Evolutionary conservation across 371 early-diverging fungal genomes (phyloP), one percentile per base, ranked within the genome.

Genomic region (Mortierella sp.): DNA sequence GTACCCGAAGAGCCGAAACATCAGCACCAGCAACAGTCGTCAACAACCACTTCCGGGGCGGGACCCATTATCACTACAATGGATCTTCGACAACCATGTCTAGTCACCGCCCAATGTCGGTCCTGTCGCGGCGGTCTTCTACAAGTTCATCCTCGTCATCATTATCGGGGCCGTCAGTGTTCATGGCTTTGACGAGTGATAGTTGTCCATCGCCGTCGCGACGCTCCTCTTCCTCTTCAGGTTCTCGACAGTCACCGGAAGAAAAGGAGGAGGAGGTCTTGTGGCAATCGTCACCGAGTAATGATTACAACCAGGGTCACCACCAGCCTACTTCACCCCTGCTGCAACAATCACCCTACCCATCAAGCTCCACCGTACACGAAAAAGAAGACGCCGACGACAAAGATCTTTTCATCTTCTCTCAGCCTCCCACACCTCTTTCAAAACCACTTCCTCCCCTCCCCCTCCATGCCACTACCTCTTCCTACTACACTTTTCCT

Each of bases 1-100:
- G 18, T 24, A 11, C 27, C 29, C 16, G 32, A 16, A 32, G 14
- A 16, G 32, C 16, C 14, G 29, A 1, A 16, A 1, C 51, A 18
- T 12, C 35, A 14, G 5, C 49, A 18, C 18, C 35, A 49, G 14
- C 21, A 51, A 51, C 51, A 21, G 65, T 65, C 32, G 18, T 74
- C n/a, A 73, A 16, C 21, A 78, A 74, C 74, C 55, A 44, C 60
- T 78, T 48, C n/a, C 74, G 54, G 21, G 78, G 78, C 1, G 78
- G 78, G 29, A 74, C 70, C 3, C 78, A 78, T 55, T 70, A 73
- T 35, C 78, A 78, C 41, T 77, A 77, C 38, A 65, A 32, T 18
- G 63, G 63, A 27, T 60, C 63, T 7, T 60, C 63, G 12, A 21
- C 65, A 1, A 38, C 18, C 29, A 18, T 58, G 58, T 12, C 29